Percentiles rank a stretch among this genome's conserved stretches.
phyloP scores from a whole-genome alignment of 1,139 yeast species.

The Petasospora fabianii region DNA sequence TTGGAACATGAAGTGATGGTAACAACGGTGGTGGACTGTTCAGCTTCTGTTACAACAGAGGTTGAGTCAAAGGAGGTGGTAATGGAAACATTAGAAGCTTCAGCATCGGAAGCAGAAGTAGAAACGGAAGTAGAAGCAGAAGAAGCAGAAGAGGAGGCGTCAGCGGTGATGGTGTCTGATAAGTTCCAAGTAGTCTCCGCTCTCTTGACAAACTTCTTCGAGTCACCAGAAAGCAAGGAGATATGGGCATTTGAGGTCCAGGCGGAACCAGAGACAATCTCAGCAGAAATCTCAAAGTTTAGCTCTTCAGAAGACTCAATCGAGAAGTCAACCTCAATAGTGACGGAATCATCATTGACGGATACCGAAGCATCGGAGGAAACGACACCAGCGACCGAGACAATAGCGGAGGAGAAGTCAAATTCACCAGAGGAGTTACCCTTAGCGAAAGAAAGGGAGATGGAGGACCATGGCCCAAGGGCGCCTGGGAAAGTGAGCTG shows the following conservation, averaged over 20 bases:
- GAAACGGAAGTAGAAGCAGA: conserved; percentile 2
- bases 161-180: conserved; percentile 2
- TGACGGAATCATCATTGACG: conserved; percentile 3
- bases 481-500: conserved; percentile 8
- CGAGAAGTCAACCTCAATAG: conserved; percentile 6
- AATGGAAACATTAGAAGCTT: too few species aligned
- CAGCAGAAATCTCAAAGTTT: conserved; percentile 9
- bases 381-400: conserved; percentile 6
- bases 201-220: conserved; percentile 13
- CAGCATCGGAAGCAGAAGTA: conserved; percentile 24
- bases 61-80: too few species aligned
- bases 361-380: conserved; percentile 1
- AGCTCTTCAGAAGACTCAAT: conserved; percentile 2
- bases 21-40: conserved; percentile 4
- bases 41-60: background rate
- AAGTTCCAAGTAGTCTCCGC: conserved; percentile 8
- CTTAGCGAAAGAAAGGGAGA: conserved; percentile 2
- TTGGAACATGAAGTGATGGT: conserved; percentile 15
- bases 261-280: conserved; percentile 8
- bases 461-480: conserved; percentile 9
- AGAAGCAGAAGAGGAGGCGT: background rate
- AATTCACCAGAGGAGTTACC: conserved; percentile 3
- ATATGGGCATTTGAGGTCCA: conserved; percentile 12
- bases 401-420: conserved; percentile 3
- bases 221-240: conserved; percentile 8